Evolutionary conservation across 805 yeast genomes (phyloP), one percentile per base, ranked within the genome.

Genomic region (Saccharomycopsis babjevae): DNA sequence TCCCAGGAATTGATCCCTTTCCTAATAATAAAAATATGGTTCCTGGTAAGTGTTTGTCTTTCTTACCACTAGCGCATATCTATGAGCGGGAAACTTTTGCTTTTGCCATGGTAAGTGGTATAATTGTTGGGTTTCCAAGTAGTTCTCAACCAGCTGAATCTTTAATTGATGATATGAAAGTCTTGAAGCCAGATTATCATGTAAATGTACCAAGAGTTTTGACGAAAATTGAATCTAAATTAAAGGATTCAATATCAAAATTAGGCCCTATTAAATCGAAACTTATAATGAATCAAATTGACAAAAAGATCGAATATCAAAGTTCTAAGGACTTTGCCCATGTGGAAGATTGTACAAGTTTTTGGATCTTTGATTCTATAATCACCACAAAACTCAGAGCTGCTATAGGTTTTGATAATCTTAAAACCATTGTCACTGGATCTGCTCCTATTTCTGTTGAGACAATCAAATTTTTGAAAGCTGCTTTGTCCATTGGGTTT

Each of bases 391-490:
- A 76, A 66, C 66, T 75, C 32, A 66, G 70, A 67, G 66, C 60
- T 2, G 63, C 66, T 8, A 65, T 77, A 13, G 82, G 82, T 0
- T 72, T 78, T 67, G 76, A 74, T 38, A 70, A 75, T 39, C 62
- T 72, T 15, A 58, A 67, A 18, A 61, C 66, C 42, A 65, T 71
- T 55, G 65, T 70, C 32, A 68, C 74, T 40, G 86, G 89, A 1
- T 80, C 85, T 54, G 89, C 89, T 2, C 88, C 89, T 20, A 76
- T 84, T 62, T 74, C 83, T 43, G 74, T 78, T 8, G 82, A 77
- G 58, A 82, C 86, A 2, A 72, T 82, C 32, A 76, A 74, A 65
- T 84, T 83, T 68, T 70, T 84, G 65, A 77, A 77, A 66, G 82
- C 83, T 4, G 72, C 81, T 3, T 74, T 84, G 50, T 77, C 77